These are phyloP conservation scores for Malus sieversii DNA, from an alignment of 306 rosid species.

Conservation along the genomic window DNA sequence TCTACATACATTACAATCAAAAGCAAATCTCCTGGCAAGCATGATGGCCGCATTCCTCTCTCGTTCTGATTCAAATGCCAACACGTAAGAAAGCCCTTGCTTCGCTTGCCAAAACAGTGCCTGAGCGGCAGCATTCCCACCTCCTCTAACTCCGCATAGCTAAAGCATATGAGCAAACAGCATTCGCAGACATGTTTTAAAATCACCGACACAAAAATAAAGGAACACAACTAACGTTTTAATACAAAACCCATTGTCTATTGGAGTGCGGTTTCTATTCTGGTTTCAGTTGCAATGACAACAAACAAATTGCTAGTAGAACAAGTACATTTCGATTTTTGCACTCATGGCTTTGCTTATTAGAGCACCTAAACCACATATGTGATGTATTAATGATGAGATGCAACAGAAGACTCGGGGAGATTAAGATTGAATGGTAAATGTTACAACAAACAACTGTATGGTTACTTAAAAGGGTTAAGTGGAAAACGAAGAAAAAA, in stretches of 20 bases:
- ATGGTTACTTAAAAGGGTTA: background rate
- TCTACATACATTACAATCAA: conserved; percentile 73
- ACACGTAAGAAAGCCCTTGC: conserved; percentile 60
- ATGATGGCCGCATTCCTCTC: conserved; percentile 84
- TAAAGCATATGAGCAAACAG: conserved; percentile 19
- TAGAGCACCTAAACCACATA: background rate
- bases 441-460: background rate
- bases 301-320: background rate
- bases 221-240: background rate
- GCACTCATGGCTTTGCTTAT: background rate
- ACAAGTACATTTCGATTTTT: background rate
- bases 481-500: background rate
- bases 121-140: conserved; percentile 86
- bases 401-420: background rate
- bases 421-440: background rate
- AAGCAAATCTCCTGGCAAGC: conserved; percentile 93
- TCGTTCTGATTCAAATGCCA: conserved; percentile 79
- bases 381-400: background rate
- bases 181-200: background rate
- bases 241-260: background rate
- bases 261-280: background rate
- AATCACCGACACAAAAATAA: background rate
- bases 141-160: conserved; percentile 93
- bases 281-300: background rate
- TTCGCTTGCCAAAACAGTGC: conserved; percentile 85